Conservation (phyloP, 192 early-diverging fungal genomes). For the Phycomyces blakesleeanus region DNA sequence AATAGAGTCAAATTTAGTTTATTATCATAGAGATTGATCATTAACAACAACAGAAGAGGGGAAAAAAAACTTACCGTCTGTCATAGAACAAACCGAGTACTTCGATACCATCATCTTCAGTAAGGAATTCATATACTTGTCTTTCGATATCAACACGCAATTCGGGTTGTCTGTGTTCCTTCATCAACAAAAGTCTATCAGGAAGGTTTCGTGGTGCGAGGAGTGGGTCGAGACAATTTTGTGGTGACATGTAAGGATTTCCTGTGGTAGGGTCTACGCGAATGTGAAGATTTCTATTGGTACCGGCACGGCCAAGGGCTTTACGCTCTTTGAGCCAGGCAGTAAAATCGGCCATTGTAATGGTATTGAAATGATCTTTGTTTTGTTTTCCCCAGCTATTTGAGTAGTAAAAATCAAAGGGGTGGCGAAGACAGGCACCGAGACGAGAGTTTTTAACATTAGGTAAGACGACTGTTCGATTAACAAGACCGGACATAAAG, state of each 20-base stretch:
- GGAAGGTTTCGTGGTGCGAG: neutral
- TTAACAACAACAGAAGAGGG: neutral
- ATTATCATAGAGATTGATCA: neutral
- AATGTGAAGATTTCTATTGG: neutral
- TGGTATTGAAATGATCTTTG: constrained; percentile 18
- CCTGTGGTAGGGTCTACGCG: neutral
- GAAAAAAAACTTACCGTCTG: constrained; percentile 21
- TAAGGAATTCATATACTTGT: neutral
- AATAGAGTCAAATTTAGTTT: neutral
- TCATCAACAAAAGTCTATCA: neutral
- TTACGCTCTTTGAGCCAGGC: constrained; percentile 29
- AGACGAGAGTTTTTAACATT: constrained; percentile 32
- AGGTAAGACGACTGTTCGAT: constrained; percentile 34
- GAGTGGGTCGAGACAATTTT: neutral
- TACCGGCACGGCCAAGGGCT: neutral
- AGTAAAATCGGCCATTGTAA: constrained; percentile 26
- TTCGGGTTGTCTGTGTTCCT: neutral
- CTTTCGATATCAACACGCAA: neutral
- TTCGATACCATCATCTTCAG: constrained; percentile 18
- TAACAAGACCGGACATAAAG: constrained; percentile 22
- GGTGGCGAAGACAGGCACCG: constrained; percentile 24
- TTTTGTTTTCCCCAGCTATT: constrained; percentile 20
- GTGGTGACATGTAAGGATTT: neutral
- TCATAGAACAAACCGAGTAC: constrained; percentile 30
- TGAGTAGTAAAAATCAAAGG: constrained; percentile 36